Percentiles rank a stretch among this genome's conserved stretches.
Evolutionary conservation across 345 rosid genomes (phyloP).

Genomic region (Aurinia saxatilis): DNA sequence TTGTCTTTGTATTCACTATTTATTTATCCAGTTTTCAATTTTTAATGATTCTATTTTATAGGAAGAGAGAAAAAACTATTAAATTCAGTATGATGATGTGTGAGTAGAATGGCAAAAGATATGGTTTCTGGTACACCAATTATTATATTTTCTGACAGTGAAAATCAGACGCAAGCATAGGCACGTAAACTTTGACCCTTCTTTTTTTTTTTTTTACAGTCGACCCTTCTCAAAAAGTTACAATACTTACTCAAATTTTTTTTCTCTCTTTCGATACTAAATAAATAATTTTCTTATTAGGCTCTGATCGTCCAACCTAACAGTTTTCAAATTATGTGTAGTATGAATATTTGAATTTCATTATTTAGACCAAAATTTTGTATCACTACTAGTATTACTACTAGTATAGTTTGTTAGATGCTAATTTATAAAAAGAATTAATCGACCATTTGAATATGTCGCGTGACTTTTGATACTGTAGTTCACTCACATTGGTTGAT

Average conservation of each 20-base stretch:
- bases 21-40: neutral
- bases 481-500: no score
- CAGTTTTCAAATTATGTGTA: neutral
- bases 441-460: neutral
- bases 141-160: constrained; percentile 21
- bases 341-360: no score
- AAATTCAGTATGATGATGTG: neutral
- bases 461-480: neutral
- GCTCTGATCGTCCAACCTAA: neutral
- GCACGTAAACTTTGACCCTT: constrained; percentile 18
- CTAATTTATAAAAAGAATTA: no score
- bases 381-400: neutral
- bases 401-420: neutral
- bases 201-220: no score
- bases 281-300: no score
- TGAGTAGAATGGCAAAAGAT: constrained; percentile 27
- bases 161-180: constrained; percentile 16
- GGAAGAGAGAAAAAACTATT: neutral
- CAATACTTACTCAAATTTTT: neutral
- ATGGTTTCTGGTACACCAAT: constrained; percentile 12
- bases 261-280: neutral
- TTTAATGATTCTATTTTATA: neutral
- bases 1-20: neutral
- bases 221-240: constrained; percentile 8
- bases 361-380: no score